These are phyloP conservation scores for Chionographis japonica DNA, from an alignment of 106 monocot species.

Conservation along the genomic window DNA sequence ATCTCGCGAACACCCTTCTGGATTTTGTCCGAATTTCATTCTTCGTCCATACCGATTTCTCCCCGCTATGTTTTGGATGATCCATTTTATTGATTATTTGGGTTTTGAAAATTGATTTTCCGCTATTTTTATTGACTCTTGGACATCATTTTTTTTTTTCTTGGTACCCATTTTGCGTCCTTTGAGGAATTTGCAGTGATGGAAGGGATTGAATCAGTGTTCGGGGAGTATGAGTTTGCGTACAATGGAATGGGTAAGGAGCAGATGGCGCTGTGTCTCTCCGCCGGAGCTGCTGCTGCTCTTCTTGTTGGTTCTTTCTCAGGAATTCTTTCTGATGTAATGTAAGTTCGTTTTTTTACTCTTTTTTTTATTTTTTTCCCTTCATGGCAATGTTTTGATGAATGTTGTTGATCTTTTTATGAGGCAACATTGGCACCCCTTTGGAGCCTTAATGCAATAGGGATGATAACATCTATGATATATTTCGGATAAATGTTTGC, in stretches of 20 bases:
- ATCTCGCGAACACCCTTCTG: background rate
- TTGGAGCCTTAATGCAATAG: too few species aligned
- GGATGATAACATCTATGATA: too few species aligned
- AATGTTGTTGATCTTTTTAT: too few species aligned
- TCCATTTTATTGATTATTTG: background rate
- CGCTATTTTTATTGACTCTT: background rate
- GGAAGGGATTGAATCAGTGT: constrained; percentile 57
- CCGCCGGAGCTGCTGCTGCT: constrained; percentile 41
- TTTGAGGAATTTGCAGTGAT: constrained; percentile 31
- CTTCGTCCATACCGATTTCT: background rate
- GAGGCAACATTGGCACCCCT: too few species aligned
- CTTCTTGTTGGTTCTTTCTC: constrained; percentile 54
- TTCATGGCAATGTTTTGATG: too few species aligned
- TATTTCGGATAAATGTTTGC: too few species aligned
- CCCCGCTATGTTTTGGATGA: too few species aligned
- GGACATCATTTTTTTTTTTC: constrained; percentile 4
- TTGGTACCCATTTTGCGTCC: background rate
- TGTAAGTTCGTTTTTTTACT: constrained; percentile 31
- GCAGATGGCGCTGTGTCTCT: constrained; percentile 42
- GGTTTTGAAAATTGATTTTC: background rate
- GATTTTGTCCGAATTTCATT: background rate
- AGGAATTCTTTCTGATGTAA: constrained; percentile 69
- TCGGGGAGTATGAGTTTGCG: constrained; percentile 55
- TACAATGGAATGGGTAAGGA: constrained; percentile 54
- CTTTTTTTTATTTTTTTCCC: background rate